Evolutionary conservation across 768 basidiomycete genomes (phyloP).

Genomic region (Brasilioporus rufonigricans): DNA sequence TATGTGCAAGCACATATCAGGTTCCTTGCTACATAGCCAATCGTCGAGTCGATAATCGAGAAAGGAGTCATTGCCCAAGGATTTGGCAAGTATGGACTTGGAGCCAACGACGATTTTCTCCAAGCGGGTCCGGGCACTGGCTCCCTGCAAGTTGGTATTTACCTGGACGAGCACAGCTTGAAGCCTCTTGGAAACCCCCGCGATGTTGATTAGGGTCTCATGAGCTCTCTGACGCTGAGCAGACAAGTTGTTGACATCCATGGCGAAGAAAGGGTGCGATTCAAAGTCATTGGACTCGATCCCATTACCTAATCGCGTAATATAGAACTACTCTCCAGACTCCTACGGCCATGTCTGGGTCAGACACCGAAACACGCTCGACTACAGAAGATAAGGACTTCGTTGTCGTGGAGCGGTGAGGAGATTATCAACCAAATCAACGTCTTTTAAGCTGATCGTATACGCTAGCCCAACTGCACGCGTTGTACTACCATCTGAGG

Average conservation of each 20-base stretch:
- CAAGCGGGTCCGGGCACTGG: neutral
- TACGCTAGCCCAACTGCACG: constrained; percentile 36
- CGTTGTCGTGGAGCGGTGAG: constrained; percentile 28
- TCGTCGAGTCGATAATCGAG: neutral
- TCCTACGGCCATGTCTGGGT: constrained; percentile 20
- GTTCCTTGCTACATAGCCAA: constrained; percentile 1
- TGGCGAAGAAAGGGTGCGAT: neutral
- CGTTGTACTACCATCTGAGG: constrained; percentile 45
- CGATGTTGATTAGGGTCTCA: neutral
- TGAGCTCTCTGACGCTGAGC: neutral
- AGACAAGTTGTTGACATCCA: too few relatives aligned
- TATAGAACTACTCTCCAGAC: neutral
- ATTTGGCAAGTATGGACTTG: neutral
- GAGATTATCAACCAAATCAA: neutral
- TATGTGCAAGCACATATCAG: constrained; percentile 4
- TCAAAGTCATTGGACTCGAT: neutral
- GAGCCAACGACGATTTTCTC: neutral
- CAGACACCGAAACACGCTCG: constrained; percentile 12
- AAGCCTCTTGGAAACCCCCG: neutral
- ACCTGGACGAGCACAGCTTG: neutral
- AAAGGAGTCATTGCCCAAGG: neutral
- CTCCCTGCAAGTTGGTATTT: neutral
- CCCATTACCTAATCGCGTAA: constrained; percentile 9
- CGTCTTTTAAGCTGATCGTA: constrained; percentile 1
- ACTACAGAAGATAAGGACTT: constrained; percentile 20